These are phyloP conservation scores for Podila verticillata DNA, from an alignment of 192 early-diverging fungal genomes.

Conservation along the genomic window DNA sequence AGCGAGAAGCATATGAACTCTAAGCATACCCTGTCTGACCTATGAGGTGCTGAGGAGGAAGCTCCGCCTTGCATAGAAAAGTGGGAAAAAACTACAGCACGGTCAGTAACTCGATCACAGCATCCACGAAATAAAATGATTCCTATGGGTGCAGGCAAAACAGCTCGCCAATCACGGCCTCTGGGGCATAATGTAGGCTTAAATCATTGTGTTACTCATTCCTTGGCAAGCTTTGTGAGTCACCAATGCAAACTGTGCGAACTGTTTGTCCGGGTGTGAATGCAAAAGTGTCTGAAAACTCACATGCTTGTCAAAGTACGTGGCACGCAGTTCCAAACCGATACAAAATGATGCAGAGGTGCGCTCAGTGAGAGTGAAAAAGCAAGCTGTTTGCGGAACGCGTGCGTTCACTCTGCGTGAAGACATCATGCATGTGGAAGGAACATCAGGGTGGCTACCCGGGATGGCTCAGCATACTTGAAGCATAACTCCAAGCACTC, in stretches of 20 bases:
- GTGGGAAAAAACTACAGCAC: background rate
- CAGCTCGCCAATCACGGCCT: background rate
- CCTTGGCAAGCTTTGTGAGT: background rate
- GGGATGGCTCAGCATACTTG: conserved; percentile 16
- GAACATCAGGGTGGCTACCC: conserved; percentile 10
- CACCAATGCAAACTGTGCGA: conserved; percentile 3
- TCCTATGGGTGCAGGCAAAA: background rate
- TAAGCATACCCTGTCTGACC: too few relatives aligned
- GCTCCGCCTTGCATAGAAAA: background rate
- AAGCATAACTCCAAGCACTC: conserved; percentile 2
- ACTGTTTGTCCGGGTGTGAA: conserved; percentile 12
- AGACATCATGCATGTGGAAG: conserved; percentile 14
- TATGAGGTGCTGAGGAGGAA: too few relatives aligned
- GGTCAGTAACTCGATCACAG: background rate
- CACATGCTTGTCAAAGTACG: conserved; percentile 8
- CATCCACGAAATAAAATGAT: background rate
- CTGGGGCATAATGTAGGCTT: conserved; percentile 5
- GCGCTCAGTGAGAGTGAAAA: conserved; percentile 17
- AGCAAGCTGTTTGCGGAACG: conserved; percentile 6
- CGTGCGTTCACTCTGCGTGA: background rate
- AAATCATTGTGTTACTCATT: background rate
- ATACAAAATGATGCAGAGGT: conserved; percentile 15
- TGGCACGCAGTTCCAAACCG: background rate
- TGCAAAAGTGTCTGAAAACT: too few relatives aligned
- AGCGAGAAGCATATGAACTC: too few relatives aligned